These are phyloP conservation scores for Eutypa lata DNA, from an alignment of 2,329 filamentous ascomycete genomes.

Conservation along the genomic window DNA sequence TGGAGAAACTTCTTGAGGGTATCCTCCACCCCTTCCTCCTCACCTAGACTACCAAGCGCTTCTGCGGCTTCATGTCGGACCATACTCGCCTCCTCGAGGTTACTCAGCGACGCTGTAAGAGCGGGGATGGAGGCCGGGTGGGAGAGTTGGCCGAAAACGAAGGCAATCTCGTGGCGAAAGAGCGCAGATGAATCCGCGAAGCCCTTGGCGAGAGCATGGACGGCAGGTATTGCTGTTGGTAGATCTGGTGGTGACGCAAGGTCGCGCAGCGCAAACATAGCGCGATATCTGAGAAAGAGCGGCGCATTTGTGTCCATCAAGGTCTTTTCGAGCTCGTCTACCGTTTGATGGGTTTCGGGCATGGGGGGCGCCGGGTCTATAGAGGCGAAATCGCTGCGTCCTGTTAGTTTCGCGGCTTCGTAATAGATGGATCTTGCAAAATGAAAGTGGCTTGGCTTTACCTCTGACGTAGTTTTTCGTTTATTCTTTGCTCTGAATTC, in stretches of 20 bases:
- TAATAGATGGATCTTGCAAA: not conserved
- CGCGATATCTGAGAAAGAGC: slow-evolving; percentile 89
- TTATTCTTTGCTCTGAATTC: slow-evolving; percentile 66
- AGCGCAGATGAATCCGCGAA: slow-evolving; percentile 83
- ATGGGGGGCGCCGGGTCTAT: slow-evolving; percentile 92
- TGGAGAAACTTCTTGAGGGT: slow-evolving; percentile 78
- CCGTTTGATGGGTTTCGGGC: slow-evolving; percentile 65
- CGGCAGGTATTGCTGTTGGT: slow-evolving; percentile 82
- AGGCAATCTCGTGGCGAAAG: slow-evolving; percentile 96
- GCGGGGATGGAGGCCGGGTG: slow-evolving; percentile 97
- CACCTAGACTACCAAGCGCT: slow-evolving; percentile 88
- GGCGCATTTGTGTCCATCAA: slow-evolving; percentile 76
- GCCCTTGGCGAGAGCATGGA: slow-evolving; percentile 81
- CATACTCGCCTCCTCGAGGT: slow-evolving; percentile 86
- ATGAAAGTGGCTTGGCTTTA: slow-evolving; percentile 34
- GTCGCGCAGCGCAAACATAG: slow-evolving; percentile 97
- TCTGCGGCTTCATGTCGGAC: slow-evolving; percentile 97
- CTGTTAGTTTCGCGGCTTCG: slow-evolving; percentile 21
- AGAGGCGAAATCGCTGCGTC: slow-evolving; percentile 81
- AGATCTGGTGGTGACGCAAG: slow-evolving; percentile 90
- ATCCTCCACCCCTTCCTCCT: slow-evolving; percentile 89
- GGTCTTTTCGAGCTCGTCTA: slow-evolving; percentile 70
- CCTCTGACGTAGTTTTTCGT: slow-evolving; percentile 80
- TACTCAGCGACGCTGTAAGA: slow-evolving; percentile 72
- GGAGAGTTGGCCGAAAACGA: slow-evolving; percentile 94